Conservation (phyloP, 2,329 filamentous ascomycete genomes). For the Gnomoniopsis sp. region DNA sequence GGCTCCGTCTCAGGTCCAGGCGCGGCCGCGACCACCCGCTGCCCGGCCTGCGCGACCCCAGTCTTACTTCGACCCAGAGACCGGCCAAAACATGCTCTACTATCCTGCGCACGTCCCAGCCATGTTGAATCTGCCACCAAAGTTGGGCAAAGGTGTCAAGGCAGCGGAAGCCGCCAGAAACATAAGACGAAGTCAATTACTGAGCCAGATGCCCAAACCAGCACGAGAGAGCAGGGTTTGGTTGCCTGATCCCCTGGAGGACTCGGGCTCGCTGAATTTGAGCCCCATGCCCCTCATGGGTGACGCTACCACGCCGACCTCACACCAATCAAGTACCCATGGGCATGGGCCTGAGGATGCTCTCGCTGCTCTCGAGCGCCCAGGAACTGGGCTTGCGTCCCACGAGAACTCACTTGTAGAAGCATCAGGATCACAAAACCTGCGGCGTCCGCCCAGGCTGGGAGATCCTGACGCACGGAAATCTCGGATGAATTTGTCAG, state of each 20-base stretch:
- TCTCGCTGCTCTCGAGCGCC: constrained; percentile 3
- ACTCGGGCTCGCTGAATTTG: constrained; percentile 23
- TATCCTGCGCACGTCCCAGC: constrained; percentile 93
- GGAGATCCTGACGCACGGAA: constrained; percentile 34
- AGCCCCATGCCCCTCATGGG: background rate
- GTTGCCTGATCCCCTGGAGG: constrained; percentile 45
- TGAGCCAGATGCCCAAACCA: constrained; percentile 56
- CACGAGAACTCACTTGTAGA: constrained; percentile 19
- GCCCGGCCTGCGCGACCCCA: constrained; percentile 37
- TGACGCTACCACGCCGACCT: constrained; percentile 1
- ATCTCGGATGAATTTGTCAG: constrained; percentile 40
- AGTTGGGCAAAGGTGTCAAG: constrained; percentile 72
- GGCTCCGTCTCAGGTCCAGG: constrained; percentile 7
- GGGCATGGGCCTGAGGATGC: constrained; percentile 13
- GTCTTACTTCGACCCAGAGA: constrained; percentile 60
- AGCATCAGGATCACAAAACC: constrained; percentile 19
- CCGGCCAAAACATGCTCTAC: constrained; percentile 81
- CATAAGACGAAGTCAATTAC: constrained; percentile 68
- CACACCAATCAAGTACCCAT: constrained; percentile 4
- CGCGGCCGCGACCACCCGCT: constrained; percentile 15
- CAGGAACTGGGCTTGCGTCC: background rate
- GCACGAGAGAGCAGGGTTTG: constrained; percentile 37
- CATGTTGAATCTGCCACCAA: constrained; percentile 88
- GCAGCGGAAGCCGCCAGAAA: constrained; percentile 53
- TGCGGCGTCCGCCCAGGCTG: constrained; percentile 27